Evolutionary conservation across 1,284 basidiomycete genomes (phyloP), one percentile per base, ranked within the genome.

Genomic region (Heliocybe sulcata): DNA sequence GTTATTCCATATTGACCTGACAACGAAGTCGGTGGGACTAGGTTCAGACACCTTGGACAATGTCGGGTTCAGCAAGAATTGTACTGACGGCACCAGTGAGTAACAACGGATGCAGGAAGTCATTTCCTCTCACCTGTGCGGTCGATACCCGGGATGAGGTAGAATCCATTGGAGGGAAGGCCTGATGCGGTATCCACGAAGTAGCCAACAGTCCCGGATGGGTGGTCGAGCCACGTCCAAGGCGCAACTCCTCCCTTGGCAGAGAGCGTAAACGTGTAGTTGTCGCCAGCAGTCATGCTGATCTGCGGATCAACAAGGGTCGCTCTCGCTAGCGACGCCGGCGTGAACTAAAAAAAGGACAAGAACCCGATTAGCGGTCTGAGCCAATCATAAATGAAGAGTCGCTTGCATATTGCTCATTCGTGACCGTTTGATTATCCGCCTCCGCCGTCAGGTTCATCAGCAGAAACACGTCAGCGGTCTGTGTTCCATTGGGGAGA

Each of bases 221-320:
- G 80, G 63, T 83, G 81, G 55, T 83, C 80, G 2, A 85, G 63
- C 78, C 79, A 84, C 2, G 81, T 75, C 76, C 77, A 83, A 3
- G 75, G 71, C 1, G 77, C 79, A 3, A 83, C 81, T 1, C 79
- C 80, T 6, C 77, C 76, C 52, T 68, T 65, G 2, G 79, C 79
- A 2, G 79, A 80, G 2, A 83, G 64, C 2, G 73, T 77, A 61
- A 83, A 81, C 0, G 74, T 77, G 50, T 78, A 60, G 56, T 76
- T 60, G 0, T 64, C 53, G 2, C 61, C 58, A 3, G 63, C 58
- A 0, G 62, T 69, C 2, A 82, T 57, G 0, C 61, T 60, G 51
- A 83, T 77, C 56, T 71, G 33, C 0, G 81, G 80, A 56, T 82
- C 77, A 25, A 77, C 63, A 3, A 83, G 69, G 14, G 67, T 62